These are phyloP conservation scores for Tolypocladium guangdongense DNA, from an alignment of 2,329 filamentous ascomycete species.

Conservation along the genomic window DNA sequence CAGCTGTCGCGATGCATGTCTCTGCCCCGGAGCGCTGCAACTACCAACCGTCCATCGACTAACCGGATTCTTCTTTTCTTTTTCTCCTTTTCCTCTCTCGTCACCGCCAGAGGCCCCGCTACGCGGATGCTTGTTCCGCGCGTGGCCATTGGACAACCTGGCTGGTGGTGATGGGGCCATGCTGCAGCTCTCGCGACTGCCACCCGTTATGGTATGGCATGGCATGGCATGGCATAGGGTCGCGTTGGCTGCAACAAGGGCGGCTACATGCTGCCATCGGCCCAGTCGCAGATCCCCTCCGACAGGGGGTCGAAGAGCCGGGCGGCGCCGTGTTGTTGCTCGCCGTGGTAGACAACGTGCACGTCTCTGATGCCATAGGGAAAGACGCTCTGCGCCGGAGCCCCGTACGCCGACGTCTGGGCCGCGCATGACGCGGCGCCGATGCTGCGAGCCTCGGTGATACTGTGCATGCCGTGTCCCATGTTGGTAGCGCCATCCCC, in stretches of 20 bases:
- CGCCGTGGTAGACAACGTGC: slow-evolving; percentile 8
- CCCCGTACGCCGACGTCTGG: slow-evolving; percentile 6
- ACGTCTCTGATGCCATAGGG: slow-evolving; percentile 15
- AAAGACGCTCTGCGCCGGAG: slow-evolving; percentile 10
- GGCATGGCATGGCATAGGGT: not conserved
- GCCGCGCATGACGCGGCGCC: not conserved
- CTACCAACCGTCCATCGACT: not conserved
- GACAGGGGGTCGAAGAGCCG: not conserved
- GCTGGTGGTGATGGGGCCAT: not conserved
- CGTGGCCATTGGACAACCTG: not conserved
- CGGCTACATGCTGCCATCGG: not conserved
- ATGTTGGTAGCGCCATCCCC: slow-evolving; percentile 1
- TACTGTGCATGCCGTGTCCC: slow-evolving; percentile 3
- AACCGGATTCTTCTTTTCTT: not conserved
- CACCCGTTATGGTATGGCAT: too few relatives aligned
- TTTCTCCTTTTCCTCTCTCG: not conserved
- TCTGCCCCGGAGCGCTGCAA: not conserved
- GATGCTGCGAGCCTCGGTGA: not conserved
- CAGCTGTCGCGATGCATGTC: not conserved
- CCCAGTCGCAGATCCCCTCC: slow-evolving; percentile 1
- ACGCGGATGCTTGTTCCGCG: not conserved
- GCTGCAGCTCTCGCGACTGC: not conserved
- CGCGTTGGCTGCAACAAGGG: not conserved
- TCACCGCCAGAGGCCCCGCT: not conserved
- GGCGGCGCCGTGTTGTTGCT: not conserved